Evolutionary conservation across 169 alveolate genomes (phyloP), one percentile per base, ranked within the genome.

Genomic region (Ichthyophthirius multifiliis): DNA sequence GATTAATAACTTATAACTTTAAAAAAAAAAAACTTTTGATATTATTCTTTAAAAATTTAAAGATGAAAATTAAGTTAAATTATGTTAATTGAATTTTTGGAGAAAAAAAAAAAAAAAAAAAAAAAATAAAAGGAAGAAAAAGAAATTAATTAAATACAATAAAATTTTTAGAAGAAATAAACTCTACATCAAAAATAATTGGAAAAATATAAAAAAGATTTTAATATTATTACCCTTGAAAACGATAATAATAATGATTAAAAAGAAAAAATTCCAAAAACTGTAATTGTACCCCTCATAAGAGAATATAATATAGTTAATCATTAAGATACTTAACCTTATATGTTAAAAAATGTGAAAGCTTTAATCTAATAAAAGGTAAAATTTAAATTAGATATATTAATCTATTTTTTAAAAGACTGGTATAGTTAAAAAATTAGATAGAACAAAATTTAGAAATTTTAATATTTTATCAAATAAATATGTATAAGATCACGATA

Each of bases 401-500:
- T 39, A n/a, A n/a, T n/a, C n/a, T n/a, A n/a, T 1, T 1, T 37
- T 47, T n/a, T n/a, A n/a, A n/a, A n/a, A n/a, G n/a, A n/a, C n/a
- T n/a, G 77, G 35, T 13, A n/a, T 34, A 18, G 35, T 37, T 18
- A 67, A 67, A 37, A 37, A 67, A 67, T 16, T 37, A 0, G 77
- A 67, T 18, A 12, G 20, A 37, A 37, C 43, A 18, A 67, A 41
- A 67, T 6, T 30, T 0, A 75, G 89, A 47, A 84, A 83, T 41
- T 83, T 75, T 75, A 44, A 83, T 30, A 83, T 83, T 1, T 43
- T 83, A 5, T 16, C 83, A 64, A 65, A 65, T 63, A 43, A 64
- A 23, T 83, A 75, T 34, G 6, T 45, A 27, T 31, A 44, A 27
- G 37, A 75, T 37, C 84, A 83, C 41, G 89, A 83, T 12, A 64